Percentiles rank a stretch among this genome's conserved stretches.
phyloP scores from a whole-genome alignment of 768 basidiomycete genomes.

The Boletus bicolor region DNA sequence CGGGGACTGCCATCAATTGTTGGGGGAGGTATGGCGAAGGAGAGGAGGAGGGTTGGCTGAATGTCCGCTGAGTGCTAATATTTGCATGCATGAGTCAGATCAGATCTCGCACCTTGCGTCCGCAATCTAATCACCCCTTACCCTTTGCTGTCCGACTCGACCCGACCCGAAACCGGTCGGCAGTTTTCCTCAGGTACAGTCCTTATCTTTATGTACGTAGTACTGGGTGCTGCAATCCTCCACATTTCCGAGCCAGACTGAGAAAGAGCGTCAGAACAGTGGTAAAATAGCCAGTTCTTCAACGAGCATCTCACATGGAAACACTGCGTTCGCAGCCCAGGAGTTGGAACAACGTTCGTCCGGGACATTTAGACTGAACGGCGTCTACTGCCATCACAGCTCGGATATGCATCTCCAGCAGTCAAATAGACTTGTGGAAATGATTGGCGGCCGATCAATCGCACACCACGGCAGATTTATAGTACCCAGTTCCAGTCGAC shows the following conservation, averaged over 20 bases:
- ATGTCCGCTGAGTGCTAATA: conserved; percentile 9
- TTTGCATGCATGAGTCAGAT: conserved; percentile 13
- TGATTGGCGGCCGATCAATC: neutral
- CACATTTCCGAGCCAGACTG: too few relatives aligned
- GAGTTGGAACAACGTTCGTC: too few relatives aligned
- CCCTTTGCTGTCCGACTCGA: neutral
- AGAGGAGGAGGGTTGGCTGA: conserved; percentile 2
- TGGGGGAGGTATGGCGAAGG: conserved; percentile 8
- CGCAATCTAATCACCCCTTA: neutral
- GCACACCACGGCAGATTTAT: neutral
- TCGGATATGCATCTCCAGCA: neutral
- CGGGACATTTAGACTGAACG: neutral
- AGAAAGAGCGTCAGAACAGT: neutral
- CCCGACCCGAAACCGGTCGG: neutral
- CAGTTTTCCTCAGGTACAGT: neutral
- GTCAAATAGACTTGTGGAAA: neutral
- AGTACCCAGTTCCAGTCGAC: neutral
- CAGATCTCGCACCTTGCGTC: neutral
- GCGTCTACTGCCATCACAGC: neutral
- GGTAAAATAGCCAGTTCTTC: too few relatives aligned
- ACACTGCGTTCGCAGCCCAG: neutral
- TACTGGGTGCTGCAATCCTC: too few relatives aligned
- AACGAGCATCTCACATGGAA: too few relatives aligned
- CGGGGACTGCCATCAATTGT: conserved; percentile 25
- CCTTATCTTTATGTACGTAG: conserved; percentile 10